phyloP scores from a whole-genome alignment of 495 filamentous ascomycete genomes.

The Podospora sp. region DNA sequence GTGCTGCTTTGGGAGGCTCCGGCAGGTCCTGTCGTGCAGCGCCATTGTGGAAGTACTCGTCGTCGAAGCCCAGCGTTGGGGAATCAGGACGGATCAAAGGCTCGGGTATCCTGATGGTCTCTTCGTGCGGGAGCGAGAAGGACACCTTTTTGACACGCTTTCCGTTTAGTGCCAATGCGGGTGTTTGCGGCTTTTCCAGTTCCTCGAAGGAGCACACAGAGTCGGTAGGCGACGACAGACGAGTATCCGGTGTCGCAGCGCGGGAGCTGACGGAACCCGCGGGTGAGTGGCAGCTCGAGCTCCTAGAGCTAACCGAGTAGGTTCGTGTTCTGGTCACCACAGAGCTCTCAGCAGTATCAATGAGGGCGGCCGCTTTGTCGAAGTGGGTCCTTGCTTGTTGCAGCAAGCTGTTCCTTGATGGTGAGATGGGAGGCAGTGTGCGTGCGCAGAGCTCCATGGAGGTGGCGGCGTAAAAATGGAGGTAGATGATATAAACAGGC shows the following conservation, averaged over 20 bases:
- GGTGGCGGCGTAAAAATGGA: constrained; percentile 57
- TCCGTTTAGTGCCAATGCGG: constrained; percentile 17
- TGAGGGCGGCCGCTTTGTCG: constrained; percentile 44
- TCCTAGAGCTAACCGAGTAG: constrained; percentile 38
- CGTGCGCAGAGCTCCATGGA: constrained; percentile 56
- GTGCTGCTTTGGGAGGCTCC: constrained; percentile 16
- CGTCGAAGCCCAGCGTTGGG: constrained; percentile 48
- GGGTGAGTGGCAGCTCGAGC: constrained; percentile 50
- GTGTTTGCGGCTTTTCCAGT: constrained; percentile 28
- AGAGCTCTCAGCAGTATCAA: constrained; percentile 43
- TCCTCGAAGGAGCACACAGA: constrained; percentile 48
- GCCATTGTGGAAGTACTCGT: constrained; percentile 36
- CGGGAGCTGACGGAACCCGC: constrained; percentile 48
- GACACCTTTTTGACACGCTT: constrained; percentile 56
- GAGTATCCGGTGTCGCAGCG: constrained; percentile 43
- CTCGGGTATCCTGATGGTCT: constrained; percentile 36
- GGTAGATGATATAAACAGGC: constrained; percentile 54
- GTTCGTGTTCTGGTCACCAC: constrained; percentile 36
- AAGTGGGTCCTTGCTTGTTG: constrained; percentile 53
- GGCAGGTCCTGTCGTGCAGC: constrained; percentile 28
- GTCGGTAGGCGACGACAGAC: constrained; percentile 46
- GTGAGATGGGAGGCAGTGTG: constrained; percentile 46
- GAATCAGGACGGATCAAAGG: constrained; percentile 52
- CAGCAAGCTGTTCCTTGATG: constrained; percentile 48
- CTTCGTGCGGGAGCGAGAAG: constrained; percentile 48